phyloP scores from a whole-genome alignment of 805 yeast genomes.

The Kazachstania africana region DNA sequence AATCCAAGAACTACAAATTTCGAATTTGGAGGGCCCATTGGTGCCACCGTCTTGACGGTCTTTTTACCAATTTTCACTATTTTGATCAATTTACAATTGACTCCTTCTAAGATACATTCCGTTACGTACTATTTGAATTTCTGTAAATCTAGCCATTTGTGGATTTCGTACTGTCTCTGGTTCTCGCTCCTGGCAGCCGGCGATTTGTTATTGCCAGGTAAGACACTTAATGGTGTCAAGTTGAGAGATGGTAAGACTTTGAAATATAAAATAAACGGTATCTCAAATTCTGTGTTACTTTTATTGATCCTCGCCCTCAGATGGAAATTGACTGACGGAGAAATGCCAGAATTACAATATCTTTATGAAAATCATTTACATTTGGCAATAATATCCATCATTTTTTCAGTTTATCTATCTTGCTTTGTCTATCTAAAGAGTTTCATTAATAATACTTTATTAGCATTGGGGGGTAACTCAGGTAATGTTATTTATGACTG shows the following conservation, averaged over 20 bases:
- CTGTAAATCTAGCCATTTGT: conserved; percentile 27
- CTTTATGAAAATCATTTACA: conserved; percentile 58
- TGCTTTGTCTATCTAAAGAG: conserved; percentile 55
- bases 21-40: conserved; percentile 73
- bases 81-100: conserved; percentile 47
- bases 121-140: conserved; percentile 33
- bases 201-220: conserved; percentile 61
- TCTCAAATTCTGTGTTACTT: conserved; percentile 36
- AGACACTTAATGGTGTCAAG: conserved; percentile 46
- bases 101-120: conserved; percentile 27
- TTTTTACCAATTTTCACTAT: conserved; percentile 58
- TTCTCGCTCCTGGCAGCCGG: conserved; percentile 49
- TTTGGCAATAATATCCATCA: conserved; percentile 48
- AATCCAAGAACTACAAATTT: conserved; percentile 63
- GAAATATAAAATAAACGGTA: conserved; percentile 74
- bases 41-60: conserved; percentile 54
- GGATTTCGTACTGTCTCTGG: conserved; percentile 67
- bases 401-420: conserved; percentile 55
- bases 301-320: conserved; percentile 38
- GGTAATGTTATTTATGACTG: conserved; percentile 71
- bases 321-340: conserved; percentile 37
- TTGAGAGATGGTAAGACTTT: conserved; percentile 69
- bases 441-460: conserved; percentile 55
- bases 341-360: conserved; percentile 70
- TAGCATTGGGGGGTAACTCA: conserved; percentile 82